Base-by-base conservation (phyloP, 1,284 basidiomycete species). In the Coriolopsis trogii region DNA sequence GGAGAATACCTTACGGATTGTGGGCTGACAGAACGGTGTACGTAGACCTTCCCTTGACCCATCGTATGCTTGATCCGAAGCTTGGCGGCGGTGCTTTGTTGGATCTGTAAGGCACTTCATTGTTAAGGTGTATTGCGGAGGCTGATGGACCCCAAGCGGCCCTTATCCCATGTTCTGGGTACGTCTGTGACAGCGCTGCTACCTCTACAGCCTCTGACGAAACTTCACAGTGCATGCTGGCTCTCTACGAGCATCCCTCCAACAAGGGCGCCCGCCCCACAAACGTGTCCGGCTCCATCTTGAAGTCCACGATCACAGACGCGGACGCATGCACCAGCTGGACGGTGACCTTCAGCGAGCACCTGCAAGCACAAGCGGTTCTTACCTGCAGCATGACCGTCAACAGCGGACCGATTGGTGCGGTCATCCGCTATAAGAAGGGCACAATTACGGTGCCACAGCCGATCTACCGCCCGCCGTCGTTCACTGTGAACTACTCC, bases 111-210 rank as follows among this genome's bases (percentile, higher is more conserved):
- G 81, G n/a, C n/a, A n/a, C n/a, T n/a, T n/a, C n/a, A n/a, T n/a
- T n/a, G n/a, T n/a, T n/a, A n/a, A n/a, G n/a, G n/a, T n/a, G n/a
- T n/a, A n/a, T n/a, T n/a, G n/a, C n/a, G n/a, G 7, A 30, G 29
- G 9, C 20, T 8, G 9, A 16, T 7, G 1, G 9, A 6, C 29
- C 16, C 29, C n/a, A 51, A 90, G 88, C 34, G 90, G 90, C 0
- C 89, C 91, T 12, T 93, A 94, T 70, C 90, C 90, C 2, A 74
- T 91, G 54, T 78, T 93, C 58, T 93, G 91, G 91, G 86, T 82
- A 64, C 30, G 73, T 48, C 6, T 36, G n/a, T 25, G 2, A 7
- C 18, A 30, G 8, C 39, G n/a, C 34, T 4, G 33, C 6, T 24
- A 3, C 12, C 36, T 16, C 5, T 9, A 36, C 26, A 16, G 31